phyloP scores from a whole-genome alignment of 1,139 yeast species.

The Candida tropicalis region DNA sequence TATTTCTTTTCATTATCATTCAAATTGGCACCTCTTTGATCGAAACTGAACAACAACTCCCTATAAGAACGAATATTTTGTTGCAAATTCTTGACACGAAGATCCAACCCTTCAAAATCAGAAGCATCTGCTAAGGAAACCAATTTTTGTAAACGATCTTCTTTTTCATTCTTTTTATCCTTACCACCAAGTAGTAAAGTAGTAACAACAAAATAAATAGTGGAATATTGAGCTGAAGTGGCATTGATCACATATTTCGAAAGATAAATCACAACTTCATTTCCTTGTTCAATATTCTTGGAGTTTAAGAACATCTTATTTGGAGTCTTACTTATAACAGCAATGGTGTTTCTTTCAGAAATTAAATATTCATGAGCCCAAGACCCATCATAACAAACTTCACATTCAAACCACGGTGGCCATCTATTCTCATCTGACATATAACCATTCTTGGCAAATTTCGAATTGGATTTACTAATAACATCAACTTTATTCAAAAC shows the following conservation, averaged over 20 bases:
- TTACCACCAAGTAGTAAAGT: constrained; percentile 71
- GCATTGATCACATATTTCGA: constrained; percentile 72
- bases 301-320: constrained; percentile 52
- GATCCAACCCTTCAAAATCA: constrained; percentile 59
- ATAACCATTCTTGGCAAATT: constrained; percentile 28
- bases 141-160: constrained; percentile 65
- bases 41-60: constrained; percentile 49
- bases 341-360: constrained; percentile 64
- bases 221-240: constrained; percentile 72
- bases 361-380: constrained; percentile 55
- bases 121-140: constrained; percentile 69
- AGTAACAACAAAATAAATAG: constrained; percentile 63
- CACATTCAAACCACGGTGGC: constrained; percentile 87
- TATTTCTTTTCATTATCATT: constrained; percentile 28
- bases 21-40: constrained; percentile 29
- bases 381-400: constrained; percentile 70
- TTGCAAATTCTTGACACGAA: constrained; percentile 58
- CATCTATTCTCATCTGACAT: constrained; percentile 41
- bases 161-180: constrained; percentile 56
- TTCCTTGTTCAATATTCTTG: constrained; percentile 23
- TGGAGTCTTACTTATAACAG: constrained; percentile 64
- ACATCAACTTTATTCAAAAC: constrained; percentile 52
- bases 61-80: constrained; percentile 47
- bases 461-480: constrained; percentile 21
- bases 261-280: constrained; percentile 54